These are phyloP conservation scores for Multifurca ochricompacta DNA, from an alignment of 768 basidiomycete genomes.

Conservation along the genomic window DNA sequence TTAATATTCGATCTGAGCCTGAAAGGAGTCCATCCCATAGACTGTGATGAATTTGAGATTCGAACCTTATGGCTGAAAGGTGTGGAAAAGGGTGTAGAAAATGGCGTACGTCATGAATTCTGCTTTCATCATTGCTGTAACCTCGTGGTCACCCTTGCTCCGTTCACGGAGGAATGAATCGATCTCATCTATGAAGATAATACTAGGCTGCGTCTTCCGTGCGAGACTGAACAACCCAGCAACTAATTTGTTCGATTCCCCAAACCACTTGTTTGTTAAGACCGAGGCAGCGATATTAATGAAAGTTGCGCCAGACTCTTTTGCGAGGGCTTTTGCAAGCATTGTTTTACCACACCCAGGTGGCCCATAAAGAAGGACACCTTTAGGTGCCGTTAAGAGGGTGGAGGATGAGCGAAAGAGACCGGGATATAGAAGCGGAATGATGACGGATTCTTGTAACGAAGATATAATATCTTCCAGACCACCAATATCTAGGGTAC, in stretches of 20 bases:
- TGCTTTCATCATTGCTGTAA: slow-evolving; percentile 98
- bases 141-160: slow-evolving; percentile 87
- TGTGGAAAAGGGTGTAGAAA: slow-evolving; percentile 8
- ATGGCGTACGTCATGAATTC: slow-evolving; percentile 80
- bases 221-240: slow-evolving; percentile 92
- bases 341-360: slow-evolving; percentile 99
- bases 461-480: slow-evolving; percentile 85
- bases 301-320: slow-evolving; percentile 95
- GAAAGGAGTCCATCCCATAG: slow-evolving; percentile 94
- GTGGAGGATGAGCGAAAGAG: slow-evolving; percentile 77
- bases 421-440: slow-evolving; percentile 83
- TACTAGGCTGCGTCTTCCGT: slow-evolving; percentile 85
- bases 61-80: background rate
- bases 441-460: slow-evolving; percentile 92
- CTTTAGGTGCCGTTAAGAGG: slow-evolving; percentile 87
- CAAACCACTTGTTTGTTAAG: slow-evolving; percentile 78
- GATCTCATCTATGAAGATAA: slow-evolving; percentile 99
- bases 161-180: slow-evolving; percentile 91
- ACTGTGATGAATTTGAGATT: slow-evolving; percentile 31
- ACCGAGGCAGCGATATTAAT: slow-evolving; percentile 78
- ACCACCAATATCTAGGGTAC: slow-evolving; percentile 73
- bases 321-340: slow-evolving; percentile 97
- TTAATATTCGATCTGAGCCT: slow-evolving; percentile 71
- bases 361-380: slow-evolving; percentile 91
- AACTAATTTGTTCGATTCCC: slow-evolving; percentile 91